Conservation (phyloP, 352 stramenopile species). For the Pythium aristosporum region DNA sequence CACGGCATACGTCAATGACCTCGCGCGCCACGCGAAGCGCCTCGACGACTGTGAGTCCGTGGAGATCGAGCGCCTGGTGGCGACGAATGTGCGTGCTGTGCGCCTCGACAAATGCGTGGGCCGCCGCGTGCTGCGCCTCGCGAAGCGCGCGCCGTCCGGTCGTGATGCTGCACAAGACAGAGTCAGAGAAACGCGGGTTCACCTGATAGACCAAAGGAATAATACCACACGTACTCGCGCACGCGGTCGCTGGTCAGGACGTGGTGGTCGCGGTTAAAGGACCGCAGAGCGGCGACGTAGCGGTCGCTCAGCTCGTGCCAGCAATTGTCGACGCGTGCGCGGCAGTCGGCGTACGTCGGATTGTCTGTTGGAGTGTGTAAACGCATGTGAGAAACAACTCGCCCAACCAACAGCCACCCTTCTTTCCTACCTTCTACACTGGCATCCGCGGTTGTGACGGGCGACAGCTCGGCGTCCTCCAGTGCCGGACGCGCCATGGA, state of each 20-base stretch:
- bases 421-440: constrained; percentile 20
- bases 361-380: constrained; percentile 11
- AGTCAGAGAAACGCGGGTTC: not conserved
- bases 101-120: constrained; percentile 56
- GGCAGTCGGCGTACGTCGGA: constrained; percentile 52
- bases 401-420: not conserved
- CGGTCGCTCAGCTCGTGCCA: constrained; percentile 54
- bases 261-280: constrained; percentile 54
- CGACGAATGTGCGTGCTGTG: constrained; percentile 53
- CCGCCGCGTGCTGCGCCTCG: constrained; percentile 61
- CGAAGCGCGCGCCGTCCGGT: constrained; percentile 47
- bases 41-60: constrained; percentile 70
- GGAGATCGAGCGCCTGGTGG: constrained; percentile 58
- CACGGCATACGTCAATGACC: constrained; percentile 56
- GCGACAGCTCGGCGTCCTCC: constrained; percentile 30
- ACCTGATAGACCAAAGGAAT: not conserved
- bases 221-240: constrained; percentile 42
- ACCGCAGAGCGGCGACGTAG: constrained; percentile 56
- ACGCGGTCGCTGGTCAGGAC: constrained; percentile 54
- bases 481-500: not conserved
- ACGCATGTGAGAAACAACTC: not conserved
- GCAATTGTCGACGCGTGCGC: constrained; percentile 50
- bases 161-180: constrained; percentile 36
- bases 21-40: constrained; percentile 55
- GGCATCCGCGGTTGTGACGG: constrained; percentile 12